Percentiles rank a stretch among this genome's conserved stretches.
Evolutionary conservation across 2,329 filamentous ascomycete species (phyloP).

Genomic region (Ceratocystis cubensis): DNA sequence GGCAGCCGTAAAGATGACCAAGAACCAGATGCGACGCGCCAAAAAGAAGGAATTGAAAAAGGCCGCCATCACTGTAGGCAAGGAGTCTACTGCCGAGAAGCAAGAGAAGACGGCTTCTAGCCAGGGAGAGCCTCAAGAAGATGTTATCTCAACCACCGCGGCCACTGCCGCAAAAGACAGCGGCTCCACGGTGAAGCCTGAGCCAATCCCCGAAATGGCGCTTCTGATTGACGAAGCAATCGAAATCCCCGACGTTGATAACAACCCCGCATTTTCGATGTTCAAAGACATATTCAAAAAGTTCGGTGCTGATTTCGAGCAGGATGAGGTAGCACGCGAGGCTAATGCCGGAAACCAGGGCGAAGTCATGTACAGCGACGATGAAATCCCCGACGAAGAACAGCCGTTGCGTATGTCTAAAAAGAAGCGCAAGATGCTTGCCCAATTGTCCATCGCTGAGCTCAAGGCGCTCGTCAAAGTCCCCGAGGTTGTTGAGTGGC

Average conservation of each 20-base stretch:
- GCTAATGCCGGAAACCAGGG: conserved; percentile 63
- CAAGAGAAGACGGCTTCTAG: not conserved
- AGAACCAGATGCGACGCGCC: conserved; percentile 84
- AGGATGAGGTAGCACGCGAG: conserved; percentile 52
- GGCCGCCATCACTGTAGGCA: conserved; percentile 26
- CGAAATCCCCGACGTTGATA: conserved; percentile 36
- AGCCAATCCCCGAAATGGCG: conserved; percentile 16
- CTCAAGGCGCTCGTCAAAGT: conserved; percentile 83
- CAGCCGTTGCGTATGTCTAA: conserved; percentile 61
- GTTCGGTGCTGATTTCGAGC: conserved; percentile 55
- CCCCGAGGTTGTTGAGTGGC: conserved; percentile 95
- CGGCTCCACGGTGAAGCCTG: not conserved
- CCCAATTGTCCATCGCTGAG: conserved; percentile 87
- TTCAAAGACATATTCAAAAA: conserved; percentile 73
- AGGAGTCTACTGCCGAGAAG: not conserved
- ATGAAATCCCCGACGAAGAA: conserved; percentile 75
- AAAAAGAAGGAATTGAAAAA: conserved; percentile 91
- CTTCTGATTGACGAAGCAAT: conserved; percentile 13
- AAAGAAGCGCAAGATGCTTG: conserved; percentile 84
- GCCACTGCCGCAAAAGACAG: not conserved
- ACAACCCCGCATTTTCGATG: conserved; percentile 68
- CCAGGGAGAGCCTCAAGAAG: conserved; percentile 17
- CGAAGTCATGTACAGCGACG: conserved; percentile 69
- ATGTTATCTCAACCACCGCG: not conserved
- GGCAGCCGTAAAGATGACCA: conserved; percentile 64